phyloP scores from a whole-genome alignment of 371 early-diverging fungal genomes.

The Dichotomocladium elegans region DNA sequence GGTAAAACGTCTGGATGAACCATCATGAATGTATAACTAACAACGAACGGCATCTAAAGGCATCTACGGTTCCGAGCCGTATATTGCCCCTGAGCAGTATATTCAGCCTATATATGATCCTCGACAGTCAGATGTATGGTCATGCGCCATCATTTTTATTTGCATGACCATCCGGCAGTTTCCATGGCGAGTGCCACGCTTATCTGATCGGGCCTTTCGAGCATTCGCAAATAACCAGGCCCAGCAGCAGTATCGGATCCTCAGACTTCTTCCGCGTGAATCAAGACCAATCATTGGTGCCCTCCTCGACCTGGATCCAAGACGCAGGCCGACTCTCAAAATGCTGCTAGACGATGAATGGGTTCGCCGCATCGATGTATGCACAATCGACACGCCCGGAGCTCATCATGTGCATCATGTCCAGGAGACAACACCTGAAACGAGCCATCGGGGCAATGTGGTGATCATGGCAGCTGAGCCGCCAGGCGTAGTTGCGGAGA shows the following conservation, averaged over 20 bases:
- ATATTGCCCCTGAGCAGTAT: slow-evolving; percentile 91
- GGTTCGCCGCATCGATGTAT: slow-evolving; percentile 56
- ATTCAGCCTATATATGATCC: slow-evolving; percentile 57
- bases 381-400: slow-evolving; percentile 38
- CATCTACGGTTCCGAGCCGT: slow-evolving; percentile 84
- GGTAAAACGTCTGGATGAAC: slow-evolving; percentile 22
- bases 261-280: slow-evolving; percentile 49
- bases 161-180: slow-evolving; percentile 74
- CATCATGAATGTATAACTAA: background rate
- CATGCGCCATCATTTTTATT: slow-evolving; percentile 74
- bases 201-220: slow-evolving; percentile 54
- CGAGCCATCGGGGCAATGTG: slow-evolving; percentile 27
- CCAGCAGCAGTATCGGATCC: slow-evolving; percentile 37
- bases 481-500: slow-evolving; percentile 42
- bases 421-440: slow-evolving; percentile 10
- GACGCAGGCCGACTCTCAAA: slow-evolving; percentile 37
- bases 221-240: slow-evolving; percentile 41
- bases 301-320: slow-evolving; percentile 53
- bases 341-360: slow-evolving; percentile 44
- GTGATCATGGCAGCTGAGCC: slow-evolving; percentile 42
- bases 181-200: slow-evolving; percentile 68
- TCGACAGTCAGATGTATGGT: slow-evolving; percentile 73
- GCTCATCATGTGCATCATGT: slow-evolving; percentile 49
- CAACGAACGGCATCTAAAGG: slow-evolving; percentile 34
- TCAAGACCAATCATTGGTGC: slow-evolving; percentile 40